Conservation (phyloP, 257 asterid genomes). For the Perilla frutescens region DNA sequence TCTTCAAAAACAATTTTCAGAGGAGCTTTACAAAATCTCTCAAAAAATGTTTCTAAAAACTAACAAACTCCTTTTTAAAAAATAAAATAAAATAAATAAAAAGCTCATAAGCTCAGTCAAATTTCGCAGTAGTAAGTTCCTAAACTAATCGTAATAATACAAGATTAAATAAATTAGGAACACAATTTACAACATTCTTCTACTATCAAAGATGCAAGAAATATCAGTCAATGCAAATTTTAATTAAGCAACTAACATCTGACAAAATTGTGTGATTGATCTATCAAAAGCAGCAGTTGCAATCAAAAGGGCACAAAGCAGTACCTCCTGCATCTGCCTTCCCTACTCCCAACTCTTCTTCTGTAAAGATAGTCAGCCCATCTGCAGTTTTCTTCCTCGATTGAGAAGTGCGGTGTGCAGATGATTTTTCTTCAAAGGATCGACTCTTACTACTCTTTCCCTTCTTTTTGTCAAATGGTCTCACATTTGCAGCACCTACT, state of each 20-base stretch:
- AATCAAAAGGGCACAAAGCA: conserved; percentile 73
- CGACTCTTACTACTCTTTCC: conserved; percentile 40
- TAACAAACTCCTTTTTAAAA: too few relatives aligned
- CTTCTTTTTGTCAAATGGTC: conserved; percentile 31
- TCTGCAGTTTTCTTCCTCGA: conserved; percentile 62
- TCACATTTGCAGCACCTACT: conserved; percentile 25
- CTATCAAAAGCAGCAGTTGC: conserved; percentile 76
- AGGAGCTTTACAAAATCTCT: too few relatives aligned
- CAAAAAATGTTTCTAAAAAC: too few relatives aligned
- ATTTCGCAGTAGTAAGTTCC: too few relatives aligned
- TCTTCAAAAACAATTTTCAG: too few relatives aligned
- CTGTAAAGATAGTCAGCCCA: conserved; percentile 65
- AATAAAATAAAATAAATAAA: too few relatives aligned
- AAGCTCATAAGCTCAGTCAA: too few relatives aligned
- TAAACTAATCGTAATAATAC: too few relatives aligned
- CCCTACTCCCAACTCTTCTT: conserved; percentile 74
- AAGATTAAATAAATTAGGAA: not conserved
- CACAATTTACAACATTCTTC: not conserved
- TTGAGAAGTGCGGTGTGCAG: conserved; percentile 25
- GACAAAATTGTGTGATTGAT: not conserved
- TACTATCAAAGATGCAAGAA: not conserved
- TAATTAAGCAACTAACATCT: not conserved
- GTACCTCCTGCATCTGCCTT: conserved; percentile 72
- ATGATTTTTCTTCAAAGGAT: conserved; percentile 17
- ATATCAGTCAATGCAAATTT: not conserved